A percentile compares a stretch with the other conserved stretches of the same genome.
Evolutionary conservation across 2,329 filamentous ascomycete genomes (phyloP).

Genomic region (Plenodomus tracheiphilus): DNA sequence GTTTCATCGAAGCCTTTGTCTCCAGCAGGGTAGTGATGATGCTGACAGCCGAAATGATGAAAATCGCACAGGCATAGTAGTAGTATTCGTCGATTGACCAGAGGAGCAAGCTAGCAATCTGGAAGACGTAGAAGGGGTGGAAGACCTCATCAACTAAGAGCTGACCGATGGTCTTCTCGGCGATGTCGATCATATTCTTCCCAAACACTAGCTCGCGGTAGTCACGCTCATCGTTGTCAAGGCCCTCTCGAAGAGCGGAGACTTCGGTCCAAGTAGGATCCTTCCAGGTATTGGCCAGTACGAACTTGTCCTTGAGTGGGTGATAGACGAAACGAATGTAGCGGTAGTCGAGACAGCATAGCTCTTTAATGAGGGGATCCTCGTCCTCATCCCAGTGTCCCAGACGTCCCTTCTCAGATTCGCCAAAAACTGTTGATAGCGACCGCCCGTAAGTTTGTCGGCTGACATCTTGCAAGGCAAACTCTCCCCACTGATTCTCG

Average conservation of each 20-base stretch:
- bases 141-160: slow-evolving; percentile 93
- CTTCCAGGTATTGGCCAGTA: slow-evolving; percentile 88
- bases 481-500: slow-evolving; percentile 97
- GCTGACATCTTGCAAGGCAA: slow-evolving; percentile 73
- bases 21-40: slow-evolving; percentile 88
- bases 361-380: slow-evolving; percentile 74
- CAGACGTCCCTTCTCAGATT: slow-evolving; percentile 64
- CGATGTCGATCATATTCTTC: slow-evolving; percentile 86
- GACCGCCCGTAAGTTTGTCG: slow-evolving; percentile 62
- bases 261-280: slow-evolving; percentile 87
- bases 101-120: slow-evolving; percentile 88
- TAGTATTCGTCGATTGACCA: slow-evolving; percentile 98
- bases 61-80: slow-evolving; percentile 95
- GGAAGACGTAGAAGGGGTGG: slow-evolving; percentile 98
- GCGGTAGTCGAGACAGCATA: slow-evolving; percentile 85
- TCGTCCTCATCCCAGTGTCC: slow-evolving; percentile 71
- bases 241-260: slow-evolving; percentile 71
- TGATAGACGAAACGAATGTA: slow-evolving; percentile 95
- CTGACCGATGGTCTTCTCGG: slow-evolving; percentile 81
- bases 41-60: slow-evolving; percentile 89
- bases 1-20: slow-evolving; percentile 88
- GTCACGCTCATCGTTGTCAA: slow-evolving; percentile 87
- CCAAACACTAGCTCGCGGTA: slow-evolving; percentile 86
- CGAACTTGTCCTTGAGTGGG: slow-evolving; percentile 84
- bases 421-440: slow-evolving; percentile 71